A percentile compares a stretch with the other conserved stretches of the same genome.
Conservation (phyloP, 208 protist species). For the Trypanosoma rangeli region DNA sequence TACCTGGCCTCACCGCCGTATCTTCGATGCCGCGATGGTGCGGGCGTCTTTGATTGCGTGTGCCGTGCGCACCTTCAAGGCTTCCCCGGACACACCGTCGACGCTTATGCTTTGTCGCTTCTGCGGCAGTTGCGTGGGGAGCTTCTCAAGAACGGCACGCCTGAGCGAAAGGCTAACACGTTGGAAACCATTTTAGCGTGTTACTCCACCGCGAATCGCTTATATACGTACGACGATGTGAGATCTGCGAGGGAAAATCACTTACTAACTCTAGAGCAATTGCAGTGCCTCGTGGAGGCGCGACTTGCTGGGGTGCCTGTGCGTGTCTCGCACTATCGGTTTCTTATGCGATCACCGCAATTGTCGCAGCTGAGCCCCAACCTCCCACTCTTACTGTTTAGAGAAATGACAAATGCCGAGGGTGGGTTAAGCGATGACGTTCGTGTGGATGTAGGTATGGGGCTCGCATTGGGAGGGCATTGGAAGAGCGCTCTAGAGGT, state of each 20-base stretch:
- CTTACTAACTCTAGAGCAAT: slow-evolving; percentile 49
- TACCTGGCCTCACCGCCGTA: slow-evolving; percentile 15
- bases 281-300: slow-evolving; percentile 71
- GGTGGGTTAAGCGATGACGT: slow-evolving; percentile 10
- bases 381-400: slow-evolving; percentile 47
- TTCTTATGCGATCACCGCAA: slow-evolving; percentile 48
- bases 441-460: slow-evolving; percentile 7
- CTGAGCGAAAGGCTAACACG: slow-evolving; percentile 30
- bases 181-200: slow-evolving; percentile 47
- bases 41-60: slow-evolving; percentile 24
- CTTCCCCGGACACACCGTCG: slow-evolving; percentile 24
- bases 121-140: slow-evolving; percentile 55
- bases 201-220: slow-evolving; percentile 32
- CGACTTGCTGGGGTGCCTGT: slow-evolving; percentile 44
- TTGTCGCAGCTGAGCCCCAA: slow-evolving; percentile 44
- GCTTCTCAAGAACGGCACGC: slow-evolving; percentile 41
- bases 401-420: slow-evolving; percentile 8
- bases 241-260: slow-evolving; percentile 27
- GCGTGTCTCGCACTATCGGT: slow-evolving; percentile 43
- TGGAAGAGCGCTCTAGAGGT: slow-evolving; percentile 12
- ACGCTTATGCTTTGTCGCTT: slow-evolving; percentile 30
- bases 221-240: slow-evolving; percentile 20
- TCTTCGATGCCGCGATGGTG: slow-evolving; percentile 2
- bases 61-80: slow-evolving; percentile 38
- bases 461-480: slow-evolving; percentile 2